A percentile compares a stretch with the other conserved stretches of the same genome.
Conservation (phyloP, 169 alveolate species). For the Ichthyophthirius multifiliis region DNA sequence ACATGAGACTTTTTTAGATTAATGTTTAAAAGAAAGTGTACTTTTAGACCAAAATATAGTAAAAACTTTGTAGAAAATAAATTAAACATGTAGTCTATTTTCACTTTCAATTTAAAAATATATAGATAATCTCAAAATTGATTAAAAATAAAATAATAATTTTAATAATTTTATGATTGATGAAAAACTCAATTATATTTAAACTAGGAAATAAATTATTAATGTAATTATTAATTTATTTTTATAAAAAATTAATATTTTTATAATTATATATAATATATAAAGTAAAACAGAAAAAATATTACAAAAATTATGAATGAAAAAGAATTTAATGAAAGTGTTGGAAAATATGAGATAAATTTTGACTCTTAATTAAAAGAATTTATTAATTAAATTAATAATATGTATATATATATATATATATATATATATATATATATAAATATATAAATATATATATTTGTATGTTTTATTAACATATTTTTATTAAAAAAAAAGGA, state of each 20-base stretch:
- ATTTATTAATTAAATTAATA: neutral
- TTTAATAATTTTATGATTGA: neutral
- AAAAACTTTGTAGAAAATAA: neutral
- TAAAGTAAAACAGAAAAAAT: neutral
- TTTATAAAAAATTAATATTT: neutral
- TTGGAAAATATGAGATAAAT: neutral
- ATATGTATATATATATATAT: neutral
- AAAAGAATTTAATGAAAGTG: neutral
- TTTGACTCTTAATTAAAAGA: neutral
- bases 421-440: neutral
- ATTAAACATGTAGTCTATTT: neutral
- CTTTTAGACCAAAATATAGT: neutral
- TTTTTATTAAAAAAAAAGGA: neutral
- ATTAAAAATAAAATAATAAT: neutral
- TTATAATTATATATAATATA: neutral
- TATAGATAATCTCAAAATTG: neutral
- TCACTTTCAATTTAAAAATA: neutral
- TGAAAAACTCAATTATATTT: neutral
- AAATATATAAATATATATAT: neutral
- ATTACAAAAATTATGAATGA: neutral
- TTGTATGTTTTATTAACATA: neutral
- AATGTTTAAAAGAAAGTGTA: neutral
- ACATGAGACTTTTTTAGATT: slow-evolving; percentile 8
- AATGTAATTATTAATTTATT: neutral
- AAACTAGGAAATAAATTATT: neutral